Conservation (phyloP, 805 yeast species). For the Schizosaccharomyces japonicus region DNA sequence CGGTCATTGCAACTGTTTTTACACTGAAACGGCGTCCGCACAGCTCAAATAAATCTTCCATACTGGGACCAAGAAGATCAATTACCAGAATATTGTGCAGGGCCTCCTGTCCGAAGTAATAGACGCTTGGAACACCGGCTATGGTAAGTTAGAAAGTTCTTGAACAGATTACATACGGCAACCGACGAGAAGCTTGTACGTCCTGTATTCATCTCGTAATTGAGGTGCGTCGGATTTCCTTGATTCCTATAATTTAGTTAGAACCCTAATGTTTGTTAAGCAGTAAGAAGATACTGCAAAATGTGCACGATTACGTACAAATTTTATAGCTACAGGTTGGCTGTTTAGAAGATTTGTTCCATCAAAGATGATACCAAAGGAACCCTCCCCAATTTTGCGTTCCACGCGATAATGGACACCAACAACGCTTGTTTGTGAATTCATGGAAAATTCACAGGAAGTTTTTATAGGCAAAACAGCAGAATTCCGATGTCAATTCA, state of each 20-base stretch:
- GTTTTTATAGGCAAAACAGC: too few species aligned
- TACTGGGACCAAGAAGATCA: constrained; percentile 81
- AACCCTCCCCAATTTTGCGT: constrained; percentile 93
- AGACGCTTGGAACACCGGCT: constrained; percentile 82
- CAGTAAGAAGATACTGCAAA: background rate
- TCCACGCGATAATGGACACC: constrained; percentile 94
- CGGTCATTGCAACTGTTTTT: constrained; percentile 79
- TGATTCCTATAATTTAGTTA: constrained; percentile 27
- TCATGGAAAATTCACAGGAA: background rate
- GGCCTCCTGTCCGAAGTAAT: constrained; percentile 95
- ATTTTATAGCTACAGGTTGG: constrained; percentile 85
- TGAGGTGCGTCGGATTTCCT: constrained; percentile 95
- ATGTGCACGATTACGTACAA: constrained; percentile 20
- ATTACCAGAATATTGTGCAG: constrained; percentile 84
- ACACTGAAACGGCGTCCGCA: constrained; percentile 74
- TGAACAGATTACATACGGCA: constrained; percentile 15
- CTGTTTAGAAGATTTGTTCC: constrained; percentile 82
- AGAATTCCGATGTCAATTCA: too few species aligned
- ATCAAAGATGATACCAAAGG: constrained; percentile 91
- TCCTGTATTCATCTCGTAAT: constrained; percentile 81
- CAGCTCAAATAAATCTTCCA: constrained; percentile 95
- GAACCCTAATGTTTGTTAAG: background rate
- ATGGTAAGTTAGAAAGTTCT: background rate
- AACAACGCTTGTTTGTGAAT: constrained; percentile 30
- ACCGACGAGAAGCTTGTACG: constrained; percentile 72